Conservation (phyloP, 2,329 filamentous ascomycete genomes). For the Talaromyces piceae region DNA sequence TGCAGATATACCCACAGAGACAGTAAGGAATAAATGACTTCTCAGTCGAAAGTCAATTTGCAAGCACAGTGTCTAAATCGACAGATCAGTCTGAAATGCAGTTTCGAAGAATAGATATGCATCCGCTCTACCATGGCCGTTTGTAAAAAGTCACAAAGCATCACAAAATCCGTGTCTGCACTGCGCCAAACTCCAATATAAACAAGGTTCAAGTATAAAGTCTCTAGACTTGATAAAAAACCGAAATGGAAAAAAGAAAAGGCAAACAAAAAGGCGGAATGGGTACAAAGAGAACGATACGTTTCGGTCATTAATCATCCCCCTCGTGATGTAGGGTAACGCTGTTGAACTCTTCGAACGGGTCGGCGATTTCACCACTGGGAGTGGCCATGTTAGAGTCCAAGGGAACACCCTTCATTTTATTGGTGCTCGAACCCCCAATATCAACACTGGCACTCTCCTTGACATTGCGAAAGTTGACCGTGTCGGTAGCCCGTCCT, state of each 20-base stretch:
- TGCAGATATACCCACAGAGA: constrained; percentile 2
- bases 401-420: constrained; percentile 69
- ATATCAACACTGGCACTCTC: constrained; percentile 89
- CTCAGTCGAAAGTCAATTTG: not conserved
- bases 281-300: not conserved
- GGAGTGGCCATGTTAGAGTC: constrained; percentile 82
- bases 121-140: not conserved
- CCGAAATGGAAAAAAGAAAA: not conserved
- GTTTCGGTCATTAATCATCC: constrained; percentile 48
- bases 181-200: not conserved
- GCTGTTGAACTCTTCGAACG: constrained; percentile 98
- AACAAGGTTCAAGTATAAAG: not conserved
- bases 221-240: not conserved
- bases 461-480: constrained; percentile 97
- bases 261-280: not conserved
- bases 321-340: constrained; percentile 96
- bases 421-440: constrained; percentile 35
- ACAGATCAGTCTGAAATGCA: constrained; percentile 1
- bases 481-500: constrained; percentile 81
- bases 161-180: not conserved
- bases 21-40: not conserved
- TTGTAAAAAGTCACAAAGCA: not conserved
- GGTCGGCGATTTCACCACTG: constrained; percentile 72
- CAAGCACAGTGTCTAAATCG: not conserved
- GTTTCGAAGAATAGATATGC: not conserved